Base-by-base conservation (phyloP, 2,329 filamentous ascomycete species). In the Monosporascus cannonballus region DNA sequence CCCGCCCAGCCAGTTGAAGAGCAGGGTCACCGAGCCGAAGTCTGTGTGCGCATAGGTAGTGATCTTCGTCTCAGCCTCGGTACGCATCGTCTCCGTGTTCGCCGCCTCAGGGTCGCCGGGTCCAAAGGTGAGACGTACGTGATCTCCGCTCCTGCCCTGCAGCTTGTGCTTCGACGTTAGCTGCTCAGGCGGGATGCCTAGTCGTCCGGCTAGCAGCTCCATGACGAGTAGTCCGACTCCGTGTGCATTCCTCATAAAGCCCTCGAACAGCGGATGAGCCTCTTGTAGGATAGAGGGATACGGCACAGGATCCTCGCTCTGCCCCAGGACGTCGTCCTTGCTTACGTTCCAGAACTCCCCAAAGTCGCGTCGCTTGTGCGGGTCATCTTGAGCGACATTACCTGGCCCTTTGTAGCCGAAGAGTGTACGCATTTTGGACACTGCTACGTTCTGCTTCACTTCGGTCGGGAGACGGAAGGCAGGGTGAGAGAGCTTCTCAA, bases 1-100 rank as follows among this genome's bases (percentile, higher is more conserved):
- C 3, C 71, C 70, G 38, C 69, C 71, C 18, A 71, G 62, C 65
- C 66, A 69, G 54, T 72, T 73, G 64, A 72, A 71, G 22, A 72
- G 59, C 22, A 72, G 54, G 8, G 69, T 72, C 47, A 72, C 63
- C 63, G 66, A 66, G 17, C 70, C 70, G 48, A 70, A 72, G 51
- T 72, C 70, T 1, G 68, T 71, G 48, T 68, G 68, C 38, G 61
- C 64, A 9, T 63, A 63, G n/a, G 63, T 67, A 55, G 65, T 65
- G 24, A 64, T 67, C 54, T 66, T 61, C 1, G 64, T 63, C 51
- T 64, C 50, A 45, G 67, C 67, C 49, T 65, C 64, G 9, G 55
- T 63, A 14, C 41, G 41, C 54, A 65, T 62, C 1, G 64, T 60
- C 52, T 64, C 50, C 45, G 65, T 65, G 48, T 65, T 63, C 9